phyloP scores from a whole-genome alignment of 2,329 filamentous ascomycete species.

The Didymella exigua region DNA sequence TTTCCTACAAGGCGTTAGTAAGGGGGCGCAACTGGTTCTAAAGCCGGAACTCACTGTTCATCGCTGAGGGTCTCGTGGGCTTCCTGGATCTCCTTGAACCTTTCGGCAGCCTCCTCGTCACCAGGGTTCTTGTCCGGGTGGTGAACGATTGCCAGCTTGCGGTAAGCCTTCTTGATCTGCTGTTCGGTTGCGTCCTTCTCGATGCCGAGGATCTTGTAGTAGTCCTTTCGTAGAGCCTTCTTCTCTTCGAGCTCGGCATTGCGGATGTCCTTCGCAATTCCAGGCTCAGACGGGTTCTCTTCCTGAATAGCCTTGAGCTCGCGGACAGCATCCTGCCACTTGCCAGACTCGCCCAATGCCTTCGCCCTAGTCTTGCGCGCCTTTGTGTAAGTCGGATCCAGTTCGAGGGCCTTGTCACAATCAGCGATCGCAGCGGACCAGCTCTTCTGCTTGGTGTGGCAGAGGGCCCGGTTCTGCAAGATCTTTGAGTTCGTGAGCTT shows the following conservation, averaged over 20 bases:
- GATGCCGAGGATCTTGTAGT: conserved; percentile 95
- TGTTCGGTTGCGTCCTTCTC: conserved; percentile 82
- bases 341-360: conserved; percentile 80
- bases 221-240: conserved; percentile 97
- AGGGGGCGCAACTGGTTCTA: background rate
- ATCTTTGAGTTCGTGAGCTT: conserved; percentile 94
- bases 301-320: conserved; percentile 90
- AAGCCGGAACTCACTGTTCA: conserved; percentile 70
- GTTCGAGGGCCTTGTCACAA: conserved; percentile 79
- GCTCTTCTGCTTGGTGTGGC: conserved; percentile 81
- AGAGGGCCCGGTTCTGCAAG: conserved; percentile 89
- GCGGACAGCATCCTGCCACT: conserved; percentile 89
- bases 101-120: conserved; percentile 80
- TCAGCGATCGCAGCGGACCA: conserved; percentile 82
- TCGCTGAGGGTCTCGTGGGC: conserved; percentile 96
- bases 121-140: conserved; percentile 98
- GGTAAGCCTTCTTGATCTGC: conserved; percentile 96
- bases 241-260: conserved; percentile 94
- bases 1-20: conserved; percentile 64
- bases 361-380: conserved; percentile 94
- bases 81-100: conserved; percentile 98
- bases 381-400: conserved; percentile 87
- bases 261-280: conserved; percentile 81
- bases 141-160: conserved; percentile 89
- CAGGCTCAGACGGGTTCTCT: conserved; percentile 78